Evolutionary conservation across 169 alveolate species (phyloP).

Genomic region (Plasmodium coatneyi): DNA sequence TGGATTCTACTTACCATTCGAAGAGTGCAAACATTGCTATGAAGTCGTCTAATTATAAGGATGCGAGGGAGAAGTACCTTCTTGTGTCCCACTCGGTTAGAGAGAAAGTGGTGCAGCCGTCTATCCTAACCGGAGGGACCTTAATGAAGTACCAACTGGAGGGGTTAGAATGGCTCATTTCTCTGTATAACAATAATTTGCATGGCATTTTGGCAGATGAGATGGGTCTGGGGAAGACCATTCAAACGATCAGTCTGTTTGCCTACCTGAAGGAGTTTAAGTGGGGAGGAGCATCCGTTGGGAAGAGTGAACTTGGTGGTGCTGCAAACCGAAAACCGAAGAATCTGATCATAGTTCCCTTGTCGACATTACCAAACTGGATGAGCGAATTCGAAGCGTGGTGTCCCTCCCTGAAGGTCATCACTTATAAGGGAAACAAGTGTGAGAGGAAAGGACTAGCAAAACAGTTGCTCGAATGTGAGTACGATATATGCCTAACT

Average conservation of each 20-base stretch:
- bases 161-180: conserved; percentile 95
- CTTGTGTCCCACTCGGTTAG: conserved; percentile 92
- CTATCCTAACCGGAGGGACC: conserved; percentile 65
- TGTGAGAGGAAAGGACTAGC: conserved; percentile 88
- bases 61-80: conserved; percentile 86
- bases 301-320: not conserved
- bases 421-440: conserved; percentile 96
- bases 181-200: conserved; percentile 94
- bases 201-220: conserved; percentile 98
- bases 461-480: conserved; percentile 42
- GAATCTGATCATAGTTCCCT: conserved; percentile 96
- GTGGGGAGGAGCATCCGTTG: not conserved
- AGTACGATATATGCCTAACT: conserved; percentile 77
- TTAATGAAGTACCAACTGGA: conserved; percentile 92
- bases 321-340: not conserved
- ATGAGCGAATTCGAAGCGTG: conserved; percentile 94
- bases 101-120: conserved; percentile 93
- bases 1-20: not conserved
- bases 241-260: conserved; percentile 95
- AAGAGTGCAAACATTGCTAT: not conserved
- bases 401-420: conserved; percentile 95
- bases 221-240: conserved; percentile 99
- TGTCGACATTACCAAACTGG: conserved; percentile 98
- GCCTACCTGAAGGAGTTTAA: conserved; percentile 93
- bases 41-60: conserved; percentile 1